A percentile compares a stretch with the other conserved stretches of the same genome.
phyloP scores from a whole-genome alignment of 495 filamentous ascomycete species.

The Aspergillus ostianus region DNA sequence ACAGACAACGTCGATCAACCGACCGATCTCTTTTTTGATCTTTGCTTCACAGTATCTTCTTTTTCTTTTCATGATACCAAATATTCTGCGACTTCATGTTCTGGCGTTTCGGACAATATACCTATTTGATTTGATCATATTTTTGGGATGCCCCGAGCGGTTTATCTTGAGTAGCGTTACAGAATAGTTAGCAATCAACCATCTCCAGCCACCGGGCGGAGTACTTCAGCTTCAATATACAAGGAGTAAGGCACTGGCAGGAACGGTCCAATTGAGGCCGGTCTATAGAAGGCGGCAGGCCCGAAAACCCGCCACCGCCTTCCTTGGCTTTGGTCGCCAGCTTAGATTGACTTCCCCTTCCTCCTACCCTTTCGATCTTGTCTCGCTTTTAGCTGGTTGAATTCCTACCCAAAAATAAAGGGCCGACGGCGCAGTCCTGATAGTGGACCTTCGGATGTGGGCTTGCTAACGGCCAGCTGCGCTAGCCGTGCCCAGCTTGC shows the following conservation, averaged over 20 bases:
- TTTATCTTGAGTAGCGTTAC: constrained; percentile 11
- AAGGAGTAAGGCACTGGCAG: neutral
- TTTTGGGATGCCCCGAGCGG: constrained; percentile 7
- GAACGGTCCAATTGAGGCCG: neutral
- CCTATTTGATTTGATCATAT: constrained; percentile 27
- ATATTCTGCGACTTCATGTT: constrained; percentile 12
- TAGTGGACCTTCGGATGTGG: constrained; percentile 18
- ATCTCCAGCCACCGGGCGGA: too few species aligned
- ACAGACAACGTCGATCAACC: neutral
- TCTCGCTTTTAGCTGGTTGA: neutral
- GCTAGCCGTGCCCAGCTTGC: constrained; percentile 21
- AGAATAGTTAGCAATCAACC: neutral
- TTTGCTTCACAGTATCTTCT: constrained; percentile 4
- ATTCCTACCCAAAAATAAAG: neutral
- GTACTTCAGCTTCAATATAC: too few species aligned
- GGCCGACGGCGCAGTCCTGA: constrained; percentile 2
- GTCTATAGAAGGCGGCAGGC: neutral
- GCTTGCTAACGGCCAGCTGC: constrained; percentile 19
- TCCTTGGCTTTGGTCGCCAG: neutral
- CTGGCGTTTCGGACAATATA: constrained; percentile 34
- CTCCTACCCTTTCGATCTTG: neutral
- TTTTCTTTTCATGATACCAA: constrained; percentile 19
- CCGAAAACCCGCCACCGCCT: neutral
- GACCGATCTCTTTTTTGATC: neutral
- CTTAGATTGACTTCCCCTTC: neutral